phyloP scores from a whole-genome alignment of 225 moss, liverwort and hornwort species.

The Neckera pumila region DNA sequence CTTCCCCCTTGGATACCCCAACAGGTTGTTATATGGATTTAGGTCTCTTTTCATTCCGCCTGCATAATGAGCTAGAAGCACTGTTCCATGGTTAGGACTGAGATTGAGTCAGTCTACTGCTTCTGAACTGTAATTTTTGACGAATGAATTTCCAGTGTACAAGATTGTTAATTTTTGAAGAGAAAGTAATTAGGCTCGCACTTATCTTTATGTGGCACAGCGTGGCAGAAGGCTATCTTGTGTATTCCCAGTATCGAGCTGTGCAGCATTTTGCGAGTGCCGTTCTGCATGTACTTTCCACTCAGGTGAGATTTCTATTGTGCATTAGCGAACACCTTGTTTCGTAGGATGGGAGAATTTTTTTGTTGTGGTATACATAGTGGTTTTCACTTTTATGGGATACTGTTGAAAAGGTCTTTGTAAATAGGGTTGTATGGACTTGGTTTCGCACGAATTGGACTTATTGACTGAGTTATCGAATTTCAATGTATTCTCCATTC shows the following conservation, averaged over 20 bases:
- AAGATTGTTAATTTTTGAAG: background rate
- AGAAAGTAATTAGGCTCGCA: background rate
- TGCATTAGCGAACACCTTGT: background rate
- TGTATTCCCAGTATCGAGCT: slow-evolving; percentile 93
- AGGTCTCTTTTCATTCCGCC: background rate
- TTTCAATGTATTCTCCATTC: background rate
- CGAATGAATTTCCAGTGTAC: background rate
- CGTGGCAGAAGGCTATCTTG: slow-evolving; percentile 91
- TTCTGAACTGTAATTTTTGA: background rate
- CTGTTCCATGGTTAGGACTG: background rate
- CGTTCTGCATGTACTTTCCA: slow-evolving; percentile 87
- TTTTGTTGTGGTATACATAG: background rate
- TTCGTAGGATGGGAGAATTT: background rate
- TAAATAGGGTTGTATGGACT: background rate
- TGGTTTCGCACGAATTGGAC: background rate
- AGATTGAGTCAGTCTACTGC: background rate
- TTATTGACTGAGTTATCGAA: no score
- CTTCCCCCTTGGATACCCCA: slow-evolving; percentile 93
- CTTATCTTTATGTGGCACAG: slow-evolving; percentile 11
- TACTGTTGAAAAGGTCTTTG: background rate
- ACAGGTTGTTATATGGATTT: slow-evolving; percentile 34
- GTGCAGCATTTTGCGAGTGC: slow-evolving; percentile 99
- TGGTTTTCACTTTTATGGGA: background rate
- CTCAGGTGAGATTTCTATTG: slow-evolving; percentile 52
- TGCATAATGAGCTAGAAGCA: background rate